Evolutionary conservation across 192 early-diverging fungal species (phyloP), one percentile per base, ranked within the genome.

Genomic region (Rhizophagus sp.): DNA sequence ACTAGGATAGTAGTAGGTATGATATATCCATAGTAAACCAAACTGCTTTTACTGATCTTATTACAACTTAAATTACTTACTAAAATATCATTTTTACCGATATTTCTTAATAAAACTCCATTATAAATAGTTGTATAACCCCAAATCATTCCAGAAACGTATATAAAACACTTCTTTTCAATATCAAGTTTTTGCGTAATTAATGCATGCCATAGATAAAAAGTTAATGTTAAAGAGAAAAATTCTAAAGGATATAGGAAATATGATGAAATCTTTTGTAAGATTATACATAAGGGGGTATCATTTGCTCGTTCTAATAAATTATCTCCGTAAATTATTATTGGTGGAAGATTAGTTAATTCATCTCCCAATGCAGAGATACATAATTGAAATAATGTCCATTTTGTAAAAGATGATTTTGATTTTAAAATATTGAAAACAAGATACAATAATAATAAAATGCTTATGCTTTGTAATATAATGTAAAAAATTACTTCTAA

Each of bases 141-240:
- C 74, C 74, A 76, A 76, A 76, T n/a, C 10, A 4, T 3, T 15
- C 8, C n/a, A n/a, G 74, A 76, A 12, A 76, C 9, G 1, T 41
- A 27, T 2, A 1, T 0, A 61, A 12, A 36, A 64, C 9, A 76
- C 11, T 41, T 76, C 11, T 76, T 25, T 36, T 76, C 74, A 36
- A 76, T 64, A 12, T 30, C 36, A 22, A 44, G 5, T 10, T 44
- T 61, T 39, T 39, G 27, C 12, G 9, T 25, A 11, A 36, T 30
- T 9, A 76, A 63, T 12, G 74, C 50, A n/a, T 76, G 39, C 74
- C 74, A 76, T 36, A 76, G 19, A 63, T 76, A 76, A 36, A 76
- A 76, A 24, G 57, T 24, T 17, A 67, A 17, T 27, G 33, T 11
- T 15, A 34, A 13, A 34, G 65, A 34, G 15, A 67, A 67, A 8